A percentile compares a stretch with the other conserved stretches of the same genome.
phyloP scores from a whole-genome alignment of 2,329 filamentous ascomycete species.

The Colletotrichum liaoningense region DNA sequence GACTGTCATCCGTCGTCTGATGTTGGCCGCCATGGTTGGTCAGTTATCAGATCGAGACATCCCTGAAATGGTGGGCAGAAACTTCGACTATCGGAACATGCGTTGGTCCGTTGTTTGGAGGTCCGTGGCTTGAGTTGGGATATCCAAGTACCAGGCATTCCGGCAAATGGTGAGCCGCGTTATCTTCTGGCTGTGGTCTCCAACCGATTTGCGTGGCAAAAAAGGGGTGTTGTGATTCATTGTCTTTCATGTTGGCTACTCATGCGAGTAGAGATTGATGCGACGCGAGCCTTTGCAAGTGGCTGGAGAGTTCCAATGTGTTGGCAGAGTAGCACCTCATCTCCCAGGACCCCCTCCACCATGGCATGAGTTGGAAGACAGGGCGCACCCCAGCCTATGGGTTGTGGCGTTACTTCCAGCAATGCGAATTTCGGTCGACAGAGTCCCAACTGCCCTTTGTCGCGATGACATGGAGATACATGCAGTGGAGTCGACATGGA shows the following conservation, averaged over 20 bases:
- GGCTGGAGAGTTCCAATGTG: neutral
- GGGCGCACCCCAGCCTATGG: neutral
- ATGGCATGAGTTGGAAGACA: neutral
- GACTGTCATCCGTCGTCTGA: constrained; percentile 13
- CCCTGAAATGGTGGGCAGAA: neutral
- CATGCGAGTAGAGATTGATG: neutral
- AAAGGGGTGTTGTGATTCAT: neutral
- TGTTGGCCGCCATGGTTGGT: neutral
- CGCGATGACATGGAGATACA: neutral
- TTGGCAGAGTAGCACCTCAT: neutral
- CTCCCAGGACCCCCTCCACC: neutral
- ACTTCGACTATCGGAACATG: neutral
- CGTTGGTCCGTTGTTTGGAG: neutral
- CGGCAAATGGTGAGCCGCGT: neutral
- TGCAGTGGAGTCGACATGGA: neutral
- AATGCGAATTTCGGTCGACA: neutral
- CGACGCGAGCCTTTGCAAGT: neutral
- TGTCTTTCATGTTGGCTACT: neutral
- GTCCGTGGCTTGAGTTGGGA: neutral
- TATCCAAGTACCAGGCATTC: neutral
- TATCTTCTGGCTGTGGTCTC: neutral
- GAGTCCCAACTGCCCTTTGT: neutral
- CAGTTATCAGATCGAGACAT: neutral
- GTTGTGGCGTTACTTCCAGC: neutral
- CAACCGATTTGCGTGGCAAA: neutral